Conservation (phyloP, 2,329 filamentous ascomycete genomes). For the Biscogniauxia mediterranea region DNA sequence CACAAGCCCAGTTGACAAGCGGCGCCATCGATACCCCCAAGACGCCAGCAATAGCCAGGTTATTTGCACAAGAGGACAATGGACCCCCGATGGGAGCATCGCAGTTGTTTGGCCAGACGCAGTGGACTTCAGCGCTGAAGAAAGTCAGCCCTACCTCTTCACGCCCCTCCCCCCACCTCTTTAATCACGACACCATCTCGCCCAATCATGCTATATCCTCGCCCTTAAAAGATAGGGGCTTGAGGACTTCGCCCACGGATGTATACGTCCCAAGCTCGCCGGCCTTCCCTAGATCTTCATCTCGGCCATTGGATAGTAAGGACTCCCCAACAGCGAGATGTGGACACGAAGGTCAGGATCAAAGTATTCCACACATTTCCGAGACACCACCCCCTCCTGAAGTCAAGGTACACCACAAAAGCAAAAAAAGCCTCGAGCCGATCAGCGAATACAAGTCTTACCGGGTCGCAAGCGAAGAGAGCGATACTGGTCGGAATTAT, state of each 20-base stretch:
- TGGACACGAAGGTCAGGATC: slow-evolving; percentile 7
- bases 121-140: slow-evolving; percentile 51
- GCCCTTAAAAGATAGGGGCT: slow-evolving; percentile 48
- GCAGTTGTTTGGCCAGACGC: slow-evolving; percentile 56
- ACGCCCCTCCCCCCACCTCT: slow-evolving; percentile 51
- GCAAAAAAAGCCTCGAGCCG: slow-evolving; percentile 24
- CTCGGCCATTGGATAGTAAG: slow-evolving; percentile 19
- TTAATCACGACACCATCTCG: slow-evolving; percentile 44
- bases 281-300: slow-evolving; percentile 21
- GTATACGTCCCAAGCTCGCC: slow-evolving; percentile 45
- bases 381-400: slow-evolving; percentile 20
- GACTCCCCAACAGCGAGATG: slow-evolving; percentile 15
- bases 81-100: slow-evolving; percentile 40
- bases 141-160: slow-evolving; percentile 56
- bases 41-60: slow-evolving; percentile 44
- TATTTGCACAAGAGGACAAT: slow-evolving; percentile 17
- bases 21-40: slow-evolving; percentile 37
- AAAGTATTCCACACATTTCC: slow-evolving; percentile 11
- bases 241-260: slow-evolving; percentile 45
- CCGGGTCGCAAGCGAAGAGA: slow-evolving; percentile 16
- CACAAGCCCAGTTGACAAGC: slow-evolving; percentile 35
- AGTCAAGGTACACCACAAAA: slow-evolving; percentile 7
- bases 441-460: slow-evolving; percentile 29
- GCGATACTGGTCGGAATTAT: slow-evolving; percentile 12
- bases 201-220: slow-evolving; percentile 45